Percentiles rank a stretch among this genome's conserved stretches.
Evolutionary conservation across 116 monocot species (phyloP).

Genomic region (Dioscorea cayenensis): DNA sequence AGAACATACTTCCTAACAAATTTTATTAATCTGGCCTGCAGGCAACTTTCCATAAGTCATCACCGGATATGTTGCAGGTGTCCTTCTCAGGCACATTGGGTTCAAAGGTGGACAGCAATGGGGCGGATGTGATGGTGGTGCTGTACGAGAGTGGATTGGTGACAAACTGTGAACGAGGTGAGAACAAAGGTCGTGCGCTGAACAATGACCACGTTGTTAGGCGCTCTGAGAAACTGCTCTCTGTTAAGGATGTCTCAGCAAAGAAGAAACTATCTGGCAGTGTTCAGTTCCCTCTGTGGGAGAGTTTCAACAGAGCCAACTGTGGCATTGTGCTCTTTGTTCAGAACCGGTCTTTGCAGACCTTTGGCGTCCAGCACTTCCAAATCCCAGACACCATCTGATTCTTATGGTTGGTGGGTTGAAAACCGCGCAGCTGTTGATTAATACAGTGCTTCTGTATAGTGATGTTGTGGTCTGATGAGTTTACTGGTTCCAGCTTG

Average conservation of each 20-base stretch:
- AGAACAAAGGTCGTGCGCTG: slow-evolving; percentile 53
- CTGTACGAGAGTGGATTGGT: slow-evolving; percentile 68
- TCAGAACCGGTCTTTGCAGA: slow-evolving; percentile 43
- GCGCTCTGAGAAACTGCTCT: slow-evolving; percentile 55
- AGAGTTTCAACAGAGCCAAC: slow-evolving; percentile 47
- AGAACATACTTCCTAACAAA: too few species aligned
- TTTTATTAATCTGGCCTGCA: slow-evolving; percentile 5
- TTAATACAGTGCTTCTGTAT: too few species aligned
- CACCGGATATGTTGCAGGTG: slow-evolving; percentile 50
- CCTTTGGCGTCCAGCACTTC: slow-evolving; percentile 44
- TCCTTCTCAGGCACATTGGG: slow-evolving; percentile 47
- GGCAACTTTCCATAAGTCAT: slow-evolving; percentile 58
- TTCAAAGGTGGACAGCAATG: slow-evolving; percentile 46
- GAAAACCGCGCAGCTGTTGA: neutral
- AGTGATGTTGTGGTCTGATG: too few species aligned
- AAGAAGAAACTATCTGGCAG: slow-evolving; percentile 67
- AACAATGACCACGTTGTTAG: slow-evolving; percentile 73
- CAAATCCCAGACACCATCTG: slow-evolving; percentile 34
- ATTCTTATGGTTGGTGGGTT: neutral
- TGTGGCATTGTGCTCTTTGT: slow-evolving; percentile 51
- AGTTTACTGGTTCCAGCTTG: too few species aligned
- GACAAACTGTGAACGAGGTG: slow-evolving; percentile 58
- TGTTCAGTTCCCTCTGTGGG: slow-evolving; percentile 62
- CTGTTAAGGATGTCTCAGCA: slow-evolving; percentile 42
- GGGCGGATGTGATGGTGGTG: slow-evolving; percentile 63